phyloP scores from a whole-genome alignment of 768 basidiomycete species.

The Mycena filopes region DNA sequence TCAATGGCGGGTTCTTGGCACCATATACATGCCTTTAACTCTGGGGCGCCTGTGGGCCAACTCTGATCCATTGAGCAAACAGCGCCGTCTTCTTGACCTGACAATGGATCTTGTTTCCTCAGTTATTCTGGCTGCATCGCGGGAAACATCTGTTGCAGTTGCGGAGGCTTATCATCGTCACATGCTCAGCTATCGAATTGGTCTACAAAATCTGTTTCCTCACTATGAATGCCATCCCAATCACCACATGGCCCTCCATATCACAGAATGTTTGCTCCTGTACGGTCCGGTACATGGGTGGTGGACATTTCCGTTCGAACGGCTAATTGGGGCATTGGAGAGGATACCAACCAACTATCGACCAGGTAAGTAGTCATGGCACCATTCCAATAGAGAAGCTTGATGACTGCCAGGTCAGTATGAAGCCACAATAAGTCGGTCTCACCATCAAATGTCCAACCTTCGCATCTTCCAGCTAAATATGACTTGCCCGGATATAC shows the following conservation, averaged over 20 bases:
- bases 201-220: slow-evolving; percentile 35
- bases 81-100: slow-evolving; percentile 34
- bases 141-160: slow-evolving; percentile 27
- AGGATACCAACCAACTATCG: slow-evolving; percentile 33
- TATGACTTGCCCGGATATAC: neutral
- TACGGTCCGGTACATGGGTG: slow-evolving; percentile 48
- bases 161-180: neutral
- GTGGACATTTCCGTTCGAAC: slow-evolving; percentile 48
- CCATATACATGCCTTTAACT: slow-evolving; percentile 41
- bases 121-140: slow-evolving; percentile 35
- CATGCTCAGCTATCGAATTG: slow-evolving; percentile 30
- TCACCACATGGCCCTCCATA: slow-evolving; percentile 47
- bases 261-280: slow-evolving; percentile 35
- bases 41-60: slow-evolving; percentile 44
- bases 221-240: slow-evolving; percentile 36
- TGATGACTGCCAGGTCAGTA: neutral
- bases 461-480: neutral
- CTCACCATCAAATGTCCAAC: neutral
- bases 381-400: too few relatives aligned
- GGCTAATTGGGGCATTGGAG: slow-evolving; percentile 40
- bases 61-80: neutral
- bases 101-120: slow-evolving; percentile 45
- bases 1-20: slow-evolving; percentile 42
- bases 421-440: neutral
- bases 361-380: too few relatives aligned